Evolutionary conservation across 495 filamentous ascomycete species (phyloP).

Genomic region (Trichocladium uniseriatum): DNA sequence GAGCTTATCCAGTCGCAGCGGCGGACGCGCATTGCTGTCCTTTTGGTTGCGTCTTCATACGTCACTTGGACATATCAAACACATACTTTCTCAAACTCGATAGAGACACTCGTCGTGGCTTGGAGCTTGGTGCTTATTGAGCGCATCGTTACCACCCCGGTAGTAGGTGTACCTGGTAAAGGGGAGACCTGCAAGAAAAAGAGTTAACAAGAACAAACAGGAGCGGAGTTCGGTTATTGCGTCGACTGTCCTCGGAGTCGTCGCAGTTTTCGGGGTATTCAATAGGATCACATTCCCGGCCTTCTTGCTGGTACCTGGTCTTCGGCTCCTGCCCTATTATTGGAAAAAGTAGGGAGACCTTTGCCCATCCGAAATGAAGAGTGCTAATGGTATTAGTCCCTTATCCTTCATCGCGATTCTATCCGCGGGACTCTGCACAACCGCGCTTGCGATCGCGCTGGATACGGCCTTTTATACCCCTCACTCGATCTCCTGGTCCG

Average conservation of each 20-base stretch:
- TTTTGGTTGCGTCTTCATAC: constrained; percentile 87
- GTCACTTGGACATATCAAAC: constrained; percentile 99
- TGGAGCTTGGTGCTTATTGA: constrained; percentile 89
- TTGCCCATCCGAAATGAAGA: background rate
- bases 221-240: constrained; percentile 66
- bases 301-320: constrained; percentile 69
- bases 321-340: constrained; percentile 79
- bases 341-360: constrained; percentile 54
- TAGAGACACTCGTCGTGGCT: constrained; percentile 83
- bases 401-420: constrained; percentile 54
- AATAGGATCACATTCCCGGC: constrained; percentile 96
- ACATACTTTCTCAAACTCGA: constrained; percentile 96
- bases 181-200: too few relatives aligned
- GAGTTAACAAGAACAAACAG: constrained; percentile 33
- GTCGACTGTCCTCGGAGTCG: constrained; percentile 64
- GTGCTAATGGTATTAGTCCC: constrained; percentile 46
- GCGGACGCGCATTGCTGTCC: constrained; percentile 60
- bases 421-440: constrained; percentile 50
- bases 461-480: constrained; percentile 77
- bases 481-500: constrained; percentile 46
- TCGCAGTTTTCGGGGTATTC: constrained; percentile 78
- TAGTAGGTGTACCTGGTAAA: constrained; percentile 38
- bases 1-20: constrained; percentile 71
- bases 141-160: constrained; percentile 68
- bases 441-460: constrained; percentile 60